Evolutionary conservation across 495 filamentous ascomycete genomes (phyloP).

Genomic region (Clavariopsis aquatica): DNA sequence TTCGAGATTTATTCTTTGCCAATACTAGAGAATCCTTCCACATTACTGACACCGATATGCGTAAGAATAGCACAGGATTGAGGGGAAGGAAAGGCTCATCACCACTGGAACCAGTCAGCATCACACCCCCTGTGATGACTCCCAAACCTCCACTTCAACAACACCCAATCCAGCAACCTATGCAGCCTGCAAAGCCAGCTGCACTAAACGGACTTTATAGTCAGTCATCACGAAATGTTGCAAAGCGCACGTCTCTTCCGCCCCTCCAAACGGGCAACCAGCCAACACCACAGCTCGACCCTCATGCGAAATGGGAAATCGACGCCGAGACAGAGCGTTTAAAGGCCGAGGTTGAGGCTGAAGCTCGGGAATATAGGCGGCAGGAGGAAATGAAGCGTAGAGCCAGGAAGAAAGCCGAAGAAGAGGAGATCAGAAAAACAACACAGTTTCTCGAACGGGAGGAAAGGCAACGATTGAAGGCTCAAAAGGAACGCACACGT

Average conservation of each 20-base stretch:
- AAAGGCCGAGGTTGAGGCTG: conserved; percentile 67
- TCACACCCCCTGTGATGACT: conserved; percentile 32
- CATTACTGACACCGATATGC: conserved; percentile 51
- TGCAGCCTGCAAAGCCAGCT: conserved; percentile 25
- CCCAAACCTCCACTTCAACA: conserved; percentile 17
- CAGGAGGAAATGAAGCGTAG: conserved; percentile 28
- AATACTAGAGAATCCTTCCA: conserved; percentile 75
- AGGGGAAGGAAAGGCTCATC: conserved; percentile 31
- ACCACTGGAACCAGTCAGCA: conserved; percentile 12
- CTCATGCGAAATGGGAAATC: conserved; percentile 58
- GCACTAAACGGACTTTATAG: conserved; percentile 27
- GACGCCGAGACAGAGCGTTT: conserved; percentile 66
- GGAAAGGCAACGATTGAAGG: conserved; percentile 37
- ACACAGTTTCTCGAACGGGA: conserved; percentile 64
- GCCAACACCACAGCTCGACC: conserved; percentile 47
- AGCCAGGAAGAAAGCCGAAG: conserved; percentile 25
- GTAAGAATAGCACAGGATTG: conserved; percentile 39
- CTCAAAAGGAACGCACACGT: conserved; percentile 57
- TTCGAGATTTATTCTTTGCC: conserved; percentile 80
- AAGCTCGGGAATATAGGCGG: conserved; percentile 49
- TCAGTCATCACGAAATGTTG: conserved; percentile 29
- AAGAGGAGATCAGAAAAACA: conserved; percentile 31
- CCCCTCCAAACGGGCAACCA: conserved; percentile 35
- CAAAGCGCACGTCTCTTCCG: conserved; percentile 38
- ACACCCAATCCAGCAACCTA: conserved; percentile 12